Evolutionary conservation across 1,139 yeast species (phyloP).

Genomic region (Taphrina pruni): DNA sequence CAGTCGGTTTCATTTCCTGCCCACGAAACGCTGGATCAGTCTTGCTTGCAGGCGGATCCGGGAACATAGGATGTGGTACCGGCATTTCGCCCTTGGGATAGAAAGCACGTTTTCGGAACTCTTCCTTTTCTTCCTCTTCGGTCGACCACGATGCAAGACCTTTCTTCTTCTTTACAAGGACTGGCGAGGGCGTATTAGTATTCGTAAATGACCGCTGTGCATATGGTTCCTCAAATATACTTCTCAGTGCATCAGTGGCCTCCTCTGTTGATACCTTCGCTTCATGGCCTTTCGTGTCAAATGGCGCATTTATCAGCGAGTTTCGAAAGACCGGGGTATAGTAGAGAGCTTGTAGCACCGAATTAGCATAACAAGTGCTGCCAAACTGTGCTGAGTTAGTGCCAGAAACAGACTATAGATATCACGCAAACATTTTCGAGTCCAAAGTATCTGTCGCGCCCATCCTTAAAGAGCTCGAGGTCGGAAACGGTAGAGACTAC

Average conservation of each 20-base stretch:
- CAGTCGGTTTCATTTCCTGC: slow-evolving; percentile 39
- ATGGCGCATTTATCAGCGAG: slow-evolving; percentile 55
- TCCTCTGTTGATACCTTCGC: not conserved
- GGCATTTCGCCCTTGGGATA: slow-evolving; percentile 27
- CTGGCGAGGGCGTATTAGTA: slow-evolving; percentile 13
- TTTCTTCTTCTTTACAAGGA: slow-evolving; percentile 35
- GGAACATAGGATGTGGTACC: slow-evolving; percentile 30
- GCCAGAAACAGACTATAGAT: not conserved
- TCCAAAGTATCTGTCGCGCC: slow-evolving; percentile 69
- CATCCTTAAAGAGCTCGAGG: slow-evolving; percentile 42
- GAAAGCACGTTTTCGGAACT: slow-evolving; percentile 22
- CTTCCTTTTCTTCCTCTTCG: slow-evolving; percentile 40
- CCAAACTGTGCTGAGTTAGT: slow-evolving; percentile 61
- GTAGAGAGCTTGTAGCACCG: slow-evolving; percentile 85
- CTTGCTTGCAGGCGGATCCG: slow-evolving; percentile 27
- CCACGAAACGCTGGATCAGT: slow-evolving; percentile 24
- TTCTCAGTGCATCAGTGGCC: slow-evolving; percentile 7
- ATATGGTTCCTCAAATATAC: slow-evolving; percentile 29
- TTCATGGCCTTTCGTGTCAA: not conserved
- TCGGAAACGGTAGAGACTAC: not conserved
- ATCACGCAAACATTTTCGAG: slow-evolving; percentile 66
- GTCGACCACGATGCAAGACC: slow-evolving; percentile 30
- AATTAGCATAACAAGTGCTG: slow-evolving; percentile 76
- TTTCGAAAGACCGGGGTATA: slow-evolving; percentile 73
- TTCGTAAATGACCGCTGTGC: slow-evolving; percentile 34